phyloP scores from a whole-genome alignment of 768 basidiomycete genomes.

The Daedalea quercina region DNA sequence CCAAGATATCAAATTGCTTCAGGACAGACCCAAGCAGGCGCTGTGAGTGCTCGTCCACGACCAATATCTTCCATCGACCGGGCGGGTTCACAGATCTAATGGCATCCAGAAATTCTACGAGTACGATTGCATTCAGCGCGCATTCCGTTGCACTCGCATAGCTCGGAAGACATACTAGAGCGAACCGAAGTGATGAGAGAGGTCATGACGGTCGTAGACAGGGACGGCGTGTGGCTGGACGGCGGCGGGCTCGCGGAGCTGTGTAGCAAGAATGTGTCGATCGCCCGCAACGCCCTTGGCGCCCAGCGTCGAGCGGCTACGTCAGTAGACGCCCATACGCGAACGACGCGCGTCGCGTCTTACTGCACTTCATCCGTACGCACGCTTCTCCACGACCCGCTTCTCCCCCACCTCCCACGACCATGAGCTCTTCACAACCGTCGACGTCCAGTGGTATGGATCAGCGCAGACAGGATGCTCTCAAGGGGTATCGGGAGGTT shows the following conservation, averaged over 20 bases:
- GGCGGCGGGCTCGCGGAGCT: too few species aligned
- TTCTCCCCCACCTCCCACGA: too few species aligned
- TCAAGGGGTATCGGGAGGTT: conserved; percentile 75
- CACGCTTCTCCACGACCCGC: background rate
- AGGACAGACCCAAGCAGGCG: conserved; percentile 77
- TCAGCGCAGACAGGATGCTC: conserved; percentile 63
- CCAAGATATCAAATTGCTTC: conserved; percentile 89
- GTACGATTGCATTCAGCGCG: conserved; percentile 34
- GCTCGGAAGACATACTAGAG: conserved; percentile 30
- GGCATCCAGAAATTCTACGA: conserved; percentile 76
- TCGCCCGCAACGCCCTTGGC: background rate
- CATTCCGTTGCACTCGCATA: conserved; percentile 8
- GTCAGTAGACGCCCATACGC: background rate
- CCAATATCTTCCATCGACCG: conserved; percentile 93
- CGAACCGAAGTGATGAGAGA: conserved; percentile 43
- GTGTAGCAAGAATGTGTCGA: background rate
- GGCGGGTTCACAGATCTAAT: conserved; percentile 84
- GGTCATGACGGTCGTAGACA: conserved; percentile 6
- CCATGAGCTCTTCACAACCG: conserved; percentile 19
- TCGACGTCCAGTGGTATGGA: conserved; percentile 47
- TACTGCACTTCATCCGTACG: background rate
- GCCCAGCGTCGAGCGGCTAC: background rate
- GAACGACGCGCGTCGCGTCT: conserved; percentile 1
- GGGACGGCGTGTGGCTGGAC: background rate
- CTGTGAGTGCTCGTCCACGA: conserved; percentile 91